Base-by-base conservation (phyloP, 495 filamentous ascomycete genomes). In the Podospora anserina region DNA sequence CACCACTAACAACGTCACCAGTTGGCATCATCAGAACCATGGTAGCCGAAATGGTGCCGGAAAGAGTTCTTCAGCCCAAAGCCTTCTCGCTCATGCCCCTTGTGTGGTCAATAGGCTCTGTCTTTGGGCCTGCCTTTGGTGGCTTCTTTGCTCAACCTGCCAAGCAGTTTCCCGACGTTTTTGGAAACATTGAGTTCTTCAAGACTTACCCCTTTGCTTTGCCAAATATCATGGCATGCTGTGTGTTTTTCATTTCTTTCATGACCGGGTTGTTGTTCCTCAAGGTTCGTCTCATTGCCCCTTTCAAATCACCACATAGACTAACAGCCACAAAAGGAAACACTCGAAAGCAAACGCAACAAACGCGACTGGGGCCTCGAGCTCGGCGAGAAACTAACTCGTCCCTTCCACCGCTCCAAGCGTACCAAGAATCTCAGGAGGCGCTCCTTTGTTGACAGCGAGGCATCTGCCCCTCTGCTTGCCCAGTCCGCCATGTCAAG, bases 41-140 rank as follows among this genome's bases (percentile, higher is more conserved):
- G 79, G 88, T 90, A 5, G 89, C 88, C 0, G 89, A 91, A 71
- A 86, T 96, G 85, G 91, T 94, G 19, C 91, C 91, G 0, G 87
- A 92, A 73, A 91, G 83, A 72, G 90, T 91, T 71, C 83, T 96
- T 20, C 93, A 96, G 70, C 93, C 93, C 0, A 82, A 86, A 49
- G 93, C 91, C 1, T 94, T 94, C 76, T 90, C 88, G 62, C 83
- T 95, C 68, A 96, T 97, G 92, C 91, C 92, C 19, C 77, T 96
- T 11, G 88, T 87, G 34, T 93, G 91, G 90, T 90, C 87, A 11
- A 84, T 93, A 62, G 93, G 93, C 1, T 89, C 87, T 56, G 90
- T 97, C n/a, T 88, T 97, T 75, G 94, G 94, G 0, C 94, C 94
- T 2, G 87, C 89, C 2, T 89, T 97, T 72, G 94, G 94, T 27